Evolutionary conservation across 2,329 filamentous ascomycete genomes (phyloP).

Genomic region (Paraconiothyrium sp.): DNA sequence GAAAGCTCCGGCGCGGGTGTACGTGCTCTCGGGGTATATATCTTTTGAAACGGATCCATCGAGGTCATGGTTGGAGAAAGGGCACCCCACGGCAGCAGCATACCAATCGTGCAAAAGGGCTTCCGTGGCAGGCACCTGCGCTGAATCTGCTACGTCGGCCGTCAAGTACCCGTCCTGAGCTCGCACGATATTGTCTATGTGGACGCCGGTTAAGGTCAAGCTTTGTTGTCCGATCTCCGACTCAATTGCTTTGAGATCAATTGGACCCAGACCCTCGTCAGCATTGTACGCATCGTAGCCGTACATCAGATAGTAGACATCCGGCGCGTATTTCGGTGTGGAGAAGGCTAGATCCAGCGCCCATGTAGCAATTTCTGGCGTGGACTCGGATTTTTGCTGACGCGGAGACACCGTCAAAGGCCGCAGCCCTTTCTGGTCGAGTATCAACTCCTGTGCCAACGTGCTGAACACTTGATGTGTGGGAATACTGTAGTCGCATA

Average conservation of each 20-base stretch:
- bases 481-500: slow-evolving; percentile 1
- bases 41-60: background rate
- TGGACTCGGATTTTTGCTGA: slow-evolving; percentile 1
- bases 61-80: background rate
- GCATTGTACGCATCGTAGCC: slow-evolving; percentile 1
- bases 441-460: slow-evolving; percentile 2
- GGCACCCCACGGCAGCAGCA: background rate
- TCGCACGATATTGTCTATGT: background rate
- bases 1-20: slow-evolving; percentile 4
- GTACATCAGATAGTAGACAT: slow-evolving; percentile 1
- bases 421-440: background rate
- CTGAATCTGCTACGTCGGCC: background rate
- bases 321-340: background rate
- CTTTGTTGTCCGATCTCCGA: background rate
- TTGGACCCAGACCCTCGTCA: background rate
- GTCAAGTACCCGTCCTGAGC: background rate
- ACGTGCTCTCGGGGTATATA: background rate
- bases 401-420: background rate
- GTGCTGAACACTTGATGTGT: slow-evolving; percentile 1
- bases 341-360: background rate
- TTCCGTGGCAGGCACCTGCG: background rate
- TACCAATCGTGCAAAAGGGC: slow-evolving; percentile 1
- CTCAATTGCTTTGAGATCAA: slow-evolving; percentile 1
- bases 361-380: slow-evolving; percentile 1
- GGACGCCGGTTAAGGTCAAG: background rate